phyloP scores from a whole-genome alignment of 805 yeast genomes.

The Saturnispora sekii region DNA sequence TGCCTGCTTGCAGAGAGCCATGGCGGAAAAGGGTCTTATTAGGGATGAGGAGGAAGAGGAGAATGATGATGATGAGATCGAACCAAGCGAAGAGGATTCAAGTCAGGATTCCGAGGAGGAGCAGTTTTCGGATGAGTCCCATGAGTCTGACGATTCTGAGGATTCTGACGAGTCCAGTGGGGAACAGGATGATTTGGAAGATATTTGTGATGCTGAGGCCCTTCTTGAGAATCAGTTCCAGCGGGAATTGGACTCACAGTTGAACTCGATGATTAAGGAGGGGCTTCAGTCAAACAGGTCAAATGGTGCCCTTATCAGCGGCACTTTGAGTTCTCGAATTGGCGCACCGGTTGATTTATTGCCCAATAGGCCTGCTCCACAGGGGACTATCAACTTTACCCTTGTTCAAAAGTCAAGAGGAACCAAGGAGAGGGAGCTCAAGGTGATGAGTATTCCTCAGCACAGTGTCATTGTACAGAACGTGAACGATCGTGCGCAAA shows the following conservation, averaged over 20 bases:
- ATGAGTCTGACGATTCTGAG: constrained; percentile 15
- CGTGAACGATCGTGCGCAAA: constrained; percentile 40
- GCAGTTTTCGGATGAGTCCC: constrained; percentile 27
- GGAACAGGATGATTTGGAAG: constrained; percentile 8
- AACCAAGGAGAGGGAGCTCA: constrained; percentile 21
- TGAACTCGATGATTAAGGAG: constrained; percentile 30
- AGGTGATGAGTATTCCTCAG: constrained; percentile 41
- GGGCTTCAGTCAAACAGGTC: constrained; percentile 19
- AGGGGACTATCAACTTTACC: constrained; percentile 14
- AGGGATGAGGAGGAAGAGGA: constrained; percentile 13
- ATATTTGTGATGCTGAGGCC: constrained; percentile 18
- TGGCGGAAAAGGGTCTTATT: constrained; percentile 14
- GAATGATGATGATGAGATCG: constrained; percentile 13
- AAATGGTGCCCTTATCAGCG: not conserved
- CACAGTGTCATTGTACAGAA: constrained; percentile 45
- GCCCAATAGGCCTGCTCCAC: constrained; percentile 16
- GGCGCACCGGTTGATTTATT: constrained; percentile 26
- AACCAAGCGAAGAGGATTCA: constrained; percentile 15
- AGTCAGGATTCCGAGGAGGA: constrained; percentile 23
- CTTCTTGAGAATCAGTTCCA: constrained; percentile 19
- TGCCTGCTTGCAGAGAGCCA: constrained; percentile 27
- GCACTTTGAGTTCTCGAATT: constrained; percentile 16
- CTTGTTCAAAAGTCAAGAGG: constrained; percentile 1
- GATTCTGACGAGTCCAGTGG: constrained; percentile 10
- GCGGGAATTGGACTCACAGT: constrained; percentile 36